Conservation (phyloP, 306 rosid genomes). For the Medicago truncatula region DNA sequence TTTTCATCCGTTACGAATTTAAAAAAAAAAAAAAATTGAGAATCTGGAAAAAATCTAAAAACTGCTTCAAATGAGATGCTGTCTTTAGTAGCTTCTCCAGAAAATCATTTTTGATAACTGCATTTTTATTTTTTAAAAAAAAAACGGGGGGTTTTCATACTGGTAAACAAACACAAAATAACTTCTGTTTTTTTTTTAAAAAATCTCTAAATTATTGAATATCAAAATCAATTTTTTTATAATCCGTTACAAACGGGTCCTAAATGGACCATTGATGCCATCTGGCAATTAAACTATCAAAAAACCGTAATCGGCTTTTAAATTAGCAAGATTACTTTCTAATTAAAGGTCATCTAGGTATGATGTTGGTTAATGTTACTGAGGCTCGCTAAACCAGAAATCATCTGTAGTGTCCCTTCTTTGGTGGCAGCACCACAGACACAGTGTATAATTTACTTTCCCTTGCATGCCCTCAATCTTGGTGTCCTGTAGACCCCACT, state of each 20-base stretch:
- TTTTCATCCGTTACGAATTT: no score
- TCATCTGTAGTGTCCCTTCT: not conserved
- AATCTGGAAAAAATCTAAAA: no score
- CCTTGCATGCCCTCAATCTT: not conserved
- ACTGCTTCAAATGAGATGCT: no score
- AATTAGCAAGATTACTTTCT: not conserved
- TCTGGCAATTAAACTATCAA: not conserved
- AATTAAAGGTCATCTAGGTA: not conserved
- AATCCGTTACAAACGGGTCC: not conserved
- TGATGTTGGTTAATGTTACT: not conserved
- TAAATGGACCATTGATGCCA: conserved; percentile 3
- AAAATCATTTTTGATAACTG: no score
- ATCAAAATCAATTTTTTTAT: no score
- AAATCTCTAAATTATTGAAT: no score
- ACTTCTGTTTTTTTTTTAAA: no score
- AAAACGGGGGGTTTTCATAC: no score
- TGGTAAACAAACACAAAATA: no score
- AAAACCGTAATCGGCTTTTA: not conserved
- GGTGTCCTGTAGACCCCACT: not conserved
- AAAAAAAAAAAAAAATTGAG: no score
- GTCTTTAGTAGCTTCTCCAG: no score
- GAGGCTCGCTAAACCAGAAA: not conserved
- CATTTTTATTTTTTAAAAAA: no score
- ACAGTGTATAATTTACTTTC: not conserved
- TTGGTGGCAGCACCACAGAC: not conserved